phyloP scores from a whole-genome alignment of 805 yeast genomes.

The Ogataea neopini region DNA sequence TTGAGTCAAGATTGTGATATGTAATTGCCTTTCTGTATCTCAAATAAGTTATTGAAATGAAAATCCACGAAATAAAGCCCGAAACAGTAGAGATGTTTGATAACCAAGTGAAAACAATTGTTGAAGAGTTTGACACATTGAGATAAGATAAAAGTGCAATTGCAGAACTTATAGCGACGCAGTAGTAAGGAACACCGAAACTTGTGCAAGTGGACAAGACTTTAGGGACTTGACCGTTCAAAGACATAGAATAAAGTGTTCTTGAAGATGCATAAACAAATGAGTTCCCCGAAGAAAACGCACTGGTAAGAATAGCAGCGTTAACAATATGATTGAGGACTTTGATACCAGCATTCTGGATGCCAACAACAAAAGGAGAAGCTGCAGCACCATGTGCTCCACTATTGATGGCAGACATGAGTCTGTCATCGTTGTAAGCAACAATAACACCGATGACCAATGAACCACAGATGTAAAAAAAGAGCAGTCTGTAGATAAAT shows the following conservation, averaged over 20 bases:
- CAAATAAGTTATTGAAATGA: constrained; percentile 53
- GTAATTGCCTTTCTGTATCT: constrained; percentile 66
- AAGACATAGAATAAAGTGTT: constrained; percentile 70
- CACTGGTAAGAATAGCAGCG: constrained; percentile 58
- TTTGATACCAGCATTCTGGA: constrained; percentile 62
- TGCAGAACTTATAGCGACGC: constrained; percentile 51
- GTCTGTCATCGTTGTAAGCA: constrained; percentile 40
- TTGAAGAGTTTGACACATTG: constrained; percentile 59
- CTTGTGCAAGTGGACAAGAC: constrained; percentile 60
- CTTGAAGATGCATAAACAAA: constrained; percentile 74
- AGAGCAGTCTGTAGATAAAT: constrained; percentile 34
- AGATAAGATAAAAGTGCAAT: constrained; percentile 62
- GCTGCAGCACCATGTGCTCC: constrained; percentile 67
- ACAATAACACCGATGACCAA: constrained; percentile 53
- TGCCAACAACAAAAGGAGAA: constrained; percentile 86
- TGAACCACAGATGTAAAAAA: constrained; percentile 36
- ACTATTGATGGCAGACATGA: constrained; percentile 46
- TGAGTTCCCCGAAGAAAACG: constrained; percentile 71
- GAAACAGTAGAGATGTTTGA: constrained; percentile 66
- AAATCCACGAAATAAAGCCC: constrained; percentile 66
- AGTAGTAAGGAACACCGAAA: constrained; percentile 66
- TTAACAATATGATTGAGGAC: constrained; percentile 79
- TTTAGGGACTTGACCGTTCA: constrained; percentile 70
- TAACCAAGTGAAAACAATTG: constrained; percentile 66
- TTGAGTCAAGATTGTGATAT: constrained; percentile 50